Percentiles rank a stretch among this genome's conserved stretches.
Evolutionary conservation across 352 stramenopile genomes (phyloP).

Genomic region (Chrysophaeum taylorii): DNA sequence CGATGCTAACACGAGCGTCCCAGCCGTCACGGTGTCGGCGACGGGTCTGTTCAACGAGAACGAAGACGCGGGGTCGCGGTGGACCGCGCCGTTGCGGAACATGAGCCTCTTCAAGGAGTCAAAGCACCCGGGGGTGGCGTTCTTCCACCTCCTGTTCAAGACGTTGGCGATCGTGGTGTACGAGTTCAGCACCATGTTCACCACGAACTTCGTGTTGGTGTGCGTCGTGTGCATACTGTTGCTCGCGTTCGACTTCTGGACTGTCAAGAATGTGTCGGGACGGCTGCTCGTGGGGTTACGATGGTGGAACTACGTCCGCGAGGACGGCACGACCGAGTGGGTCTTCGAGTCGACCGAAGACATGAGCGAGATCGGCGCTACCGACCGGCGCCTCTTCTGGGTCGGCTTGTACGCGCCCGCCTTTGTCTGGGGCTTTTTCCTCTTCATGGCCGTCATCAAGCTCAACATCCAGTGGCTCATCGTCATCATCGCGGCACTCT

Average conservation of each 20-base stretch:
- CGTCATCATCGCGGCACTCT: constrained; percentile 71
- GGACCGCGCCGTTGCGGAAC: background rate
- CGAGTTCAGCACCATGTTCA: constrained; percentile 52
- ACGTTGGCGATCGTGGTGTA: constrained; percentile 68
- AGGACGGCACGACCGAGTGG: constrained; percentile 79
- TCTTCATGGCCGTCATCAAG: constrained; percentile 73
- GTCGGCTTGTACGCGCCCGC: constrained; percentile 69
- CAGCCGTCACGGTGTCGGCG: too few relatives aligned
- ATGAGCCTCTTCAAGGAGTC: constrained; percentile 20
- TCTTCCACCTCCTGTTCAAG: constrained; percentile 85
- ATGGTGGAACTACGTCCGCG: constrained; percentile 84
- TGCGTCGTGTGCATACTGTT: constrained; percentile 80
- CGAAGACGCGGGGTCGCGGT: too few relatives aligned
- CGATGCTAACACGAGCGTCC: background rate
- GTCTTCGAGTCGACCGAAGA: constrained; percentile 56
- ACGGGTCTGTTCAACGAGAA: background rate
- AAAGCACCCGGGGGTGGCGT: constrained; percentile 71
- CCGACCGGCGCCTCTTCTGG: constrained; percentile 79
- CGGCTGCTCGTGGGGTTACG: constrained; percentile 61
- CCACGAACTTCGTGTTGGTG: constrained; percentile 76
- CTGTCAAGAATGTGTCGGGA: constrained; percentile 56
- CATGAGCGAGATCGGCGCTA: background rate
- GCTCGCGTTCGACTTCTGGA: constrained; percentile 87
- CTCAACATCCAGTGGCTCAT: constrained; percentile 76
- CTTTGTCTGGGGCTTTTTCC: constrained; percentile 65